A percentile compares a stretch with the other conserved stretches of the same genome.
Conservation (phyloP, 345 rosid species). For the Psidium friedrichsthalianum region DNA sequence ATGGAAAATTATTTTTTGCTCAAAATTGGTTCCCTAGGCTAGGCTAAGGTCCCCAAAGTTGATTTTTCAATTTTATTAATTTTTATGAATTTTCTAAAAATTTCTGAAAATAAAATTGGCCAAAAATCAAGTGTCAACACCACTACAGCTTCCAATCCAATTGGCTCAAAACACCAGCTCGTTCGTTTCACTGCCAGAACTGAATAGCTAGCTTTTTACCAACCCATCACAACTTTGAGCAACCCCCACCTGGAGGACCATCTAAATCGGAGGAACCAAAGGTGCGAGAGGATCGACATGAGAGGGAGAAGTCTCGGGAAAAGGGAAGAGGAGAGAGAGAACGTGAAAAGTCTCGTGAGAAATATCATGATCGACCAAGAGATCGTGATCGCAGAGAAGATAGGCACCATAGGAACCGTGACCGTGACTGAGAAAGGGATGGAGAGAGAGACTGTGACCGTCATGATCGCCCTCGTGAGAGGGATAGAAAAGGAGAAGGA, state of each 20-base stretch:
- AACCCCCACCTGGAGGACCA: constrained; percentile 40
- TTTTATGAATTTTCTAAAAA: too few species aligned
- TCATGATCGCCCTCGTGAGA: constrained; percentile 52
- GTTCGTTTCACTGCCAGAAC: too few species aligned
- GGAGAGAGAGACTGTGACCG: constrained; percentile 37
- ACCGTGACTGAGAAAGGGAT: constrained; percentile 39
- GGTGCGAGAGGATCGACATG: constrained; percentile 51
- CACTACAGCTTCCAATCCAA: too few species aligned
- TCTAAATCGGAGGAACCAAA: constrained; percentile 82
- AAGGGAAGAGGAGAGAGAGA: constrained; percentile 72
- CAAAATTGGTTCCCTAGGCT: too few species aligned
- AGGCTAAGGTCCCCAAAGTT: too few species aligned
- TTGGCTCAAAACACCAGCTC: too few species aligned
- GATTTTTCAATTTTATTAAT: too few species aligned
- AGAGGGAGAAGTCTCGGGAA: constrained; percentile 71
- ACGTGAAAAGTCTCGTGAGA: constrained; percentile 64
- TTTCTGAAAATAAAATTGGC: too few species aligned
- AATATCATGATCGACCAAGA: constrained; percentile 62
- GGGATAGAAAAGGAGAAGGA: constrained; percentile 41
- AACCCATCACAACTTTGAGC: too few species aligned
- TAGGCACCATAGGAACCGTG: constrained; percentile 72
- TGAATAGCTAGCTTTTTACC: too few species aligned
- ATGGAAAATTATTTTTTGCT: too few species aligned
- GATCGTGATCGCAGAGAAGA: constrained; percentile 82
- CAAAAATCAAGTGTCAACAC: too few species aligned